Base-by-base conservation (phyloP, 2,329 filamentous ascomycete genomes). In the Aaosphaeria arxii region DNA sequence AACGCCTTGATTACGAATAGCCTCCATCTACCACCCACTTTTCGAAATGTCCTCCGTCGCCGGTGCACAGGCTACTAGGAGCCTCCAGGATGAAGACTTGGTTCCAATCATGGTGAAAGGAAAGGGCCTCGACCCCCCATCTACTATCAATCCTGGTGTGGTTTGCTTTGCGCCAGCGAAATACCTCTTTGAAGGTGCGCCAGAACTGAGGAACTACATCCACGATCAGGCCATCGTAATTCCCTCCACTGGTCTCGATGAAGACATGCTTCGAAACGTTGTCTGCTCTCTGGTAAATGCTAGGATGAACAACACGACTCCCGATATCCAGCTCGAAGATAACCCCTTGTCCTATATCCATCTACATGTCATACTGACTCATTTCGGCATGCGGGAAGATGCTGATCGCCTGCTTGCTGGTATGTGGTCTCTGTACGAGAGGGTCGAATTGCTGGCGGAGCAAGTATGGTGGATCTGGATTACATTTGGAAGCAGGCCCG, bases 381-480 rank as follows among this genome's bases (percentile, higher is more conserved):
- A 45, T 2, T 47, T 52, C 11, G 50, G 39, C 5, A 39, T 49
- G 44, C 31, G 36, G 4, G 35, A 43, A 5, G 43, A 52, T 30
- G 46, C 46, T 5, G 41, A 40, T 5, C 7, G 30, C 4, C 17
- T 41, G 5, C 32, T 44, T 7, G 13, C 17, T 3, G 11, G 11
- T 5, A 29, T 48, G 4, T 51, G 49, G 49, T 29, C 32, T 13
- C 28, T 44, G 5, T 13, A 46, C 6, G 32, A 17, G 7, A 11
- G 42, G 5, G 4, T 40, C 11, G 39, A 29, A 13, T 30, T 51
- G n/a, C 35, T 4, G 5, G 13, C 30, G 6, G 24, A 43, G 7
- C 24, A 43, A 1, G 46, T 51, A 4, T 9, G n/a, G 5, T 51
- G 46, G 42, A 51, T 51, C n/a, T 51, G 49, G 49, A 30, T 42